A percentile compares a stretch with the other conserved stretches of the same genome.
Evolutionary conservation across 371 early-diverging fungal species (phyloP).

Genomic region (Smittium culicis): DNA sequence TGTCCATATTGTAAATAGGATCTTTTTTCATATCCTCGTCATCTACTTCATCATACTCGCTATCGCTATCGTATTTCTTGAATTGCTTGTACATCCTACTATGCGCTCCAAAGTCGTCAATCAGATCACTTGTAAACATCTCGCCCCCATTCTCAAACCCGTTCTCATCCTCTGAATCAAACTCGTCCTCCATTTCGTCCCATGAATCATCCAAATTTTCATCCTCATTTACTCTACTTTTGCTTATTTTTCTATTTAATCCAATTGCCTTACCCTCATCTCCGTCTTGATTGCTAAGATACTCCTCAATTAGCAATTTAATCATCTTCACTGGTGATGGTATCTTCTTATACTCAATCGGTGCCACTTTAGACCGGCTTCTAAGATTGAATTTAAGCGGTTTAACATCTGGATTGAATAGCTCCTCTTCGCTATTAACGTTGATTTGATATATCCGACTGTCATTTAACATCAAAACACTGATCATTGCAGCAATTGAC

Average conservation of each 20-base stretch:
- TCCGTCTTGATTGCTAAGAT: background rate
- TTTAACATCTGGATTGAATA: constrained; percentile 43
- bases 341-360: constrained; percentile 57
- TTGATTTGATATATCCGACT: constrained; percentile 46
- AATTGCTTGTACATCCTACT: background rate
- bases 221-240: background rate
- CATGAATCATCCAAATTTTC: background rate
- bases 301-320: constrained; percentile 57
- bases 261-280: background rate
- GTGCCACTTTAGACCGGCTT: constrained; percentile 20
- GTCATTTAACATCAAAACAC: constrained; percentile 50
- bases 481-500: constrained; percentile 63
- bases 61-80: background rate
- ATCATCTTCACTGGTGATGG: constrained; percentile 69
- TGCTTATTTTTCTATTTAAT: background rate
- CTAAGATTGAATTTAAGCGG: constrained; percentile 33
- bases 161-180: background rate
- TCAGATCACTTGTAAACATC: background rate
- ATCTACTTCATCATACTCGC: background rate
- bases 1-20: background rate
- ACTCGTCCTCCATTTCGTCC: background rate
- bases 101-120: background rate
- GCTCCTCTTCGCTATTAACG: constrained; percentile 70
- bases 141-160: background rate
- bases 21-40: background rate